Base-by-base conservation (phyloP, 2,329 filamentous ascomycete species). In the Onygenales sp. region DNA sequence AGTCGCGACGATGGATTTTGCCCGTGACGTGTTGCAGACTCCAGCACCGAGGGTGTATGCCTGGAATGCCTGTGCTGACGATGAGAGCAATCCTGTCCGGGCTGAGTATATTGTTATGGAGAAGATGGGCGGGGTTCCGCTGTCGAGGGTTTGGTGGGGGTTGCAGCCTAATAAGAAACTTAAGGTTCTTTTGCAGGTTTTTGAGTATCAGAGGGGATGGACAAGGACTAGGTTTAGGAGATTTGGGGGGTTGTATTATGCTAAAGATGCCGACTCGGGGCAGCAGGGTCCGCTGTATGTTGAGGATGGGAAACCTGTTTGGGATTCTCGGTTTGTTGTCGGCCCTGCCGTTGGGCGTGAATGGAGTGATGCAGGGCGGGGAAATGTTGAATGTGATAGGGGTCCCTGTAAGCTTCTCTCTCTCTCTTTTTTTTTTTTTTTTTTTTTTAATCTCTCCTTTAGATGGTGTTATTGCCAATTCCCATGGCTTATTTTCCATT, bases 81-180 rank as follows among this genome's bases (percentile, higher is more conserved):
- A 6, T 27, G 17, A 11, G 27, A 40, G 33, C 0, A 69, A 70
- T 46, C 34, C 63, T 48, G 66, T 66, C 48, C 65, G 66, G 3
- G 64, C 65, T 13, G 66, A 70, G 56, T 70, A 63, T 31, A 60
- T 70, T 10, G 63, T 70, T 40, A 66, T 69, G 64, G 67, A 68
- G 52, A 58, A 61, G 27, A 37, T 63, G n/a, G 57, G 31, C 1
- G 67, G 68, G 27, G 56, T 46, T 7, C 57, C 60, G 13, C 48
- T 67, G 21, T 62, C 58, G 13, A 58, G 62, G 37, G 52, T 59
- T n/a, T 68, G 64, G 66, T 61, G 55, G 17, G 42, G 42, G 4
- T 36, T 53, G 31, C 39, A 47, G 46, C 46, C 45, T 5, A 39
- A 42, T 4, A 6, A 33, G 14, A 53, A 53, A 45, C 46, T 49